Base-by-base conservation (phyloP, 768 basidiomycete species). In the Tulasnella sp. region DNA sequence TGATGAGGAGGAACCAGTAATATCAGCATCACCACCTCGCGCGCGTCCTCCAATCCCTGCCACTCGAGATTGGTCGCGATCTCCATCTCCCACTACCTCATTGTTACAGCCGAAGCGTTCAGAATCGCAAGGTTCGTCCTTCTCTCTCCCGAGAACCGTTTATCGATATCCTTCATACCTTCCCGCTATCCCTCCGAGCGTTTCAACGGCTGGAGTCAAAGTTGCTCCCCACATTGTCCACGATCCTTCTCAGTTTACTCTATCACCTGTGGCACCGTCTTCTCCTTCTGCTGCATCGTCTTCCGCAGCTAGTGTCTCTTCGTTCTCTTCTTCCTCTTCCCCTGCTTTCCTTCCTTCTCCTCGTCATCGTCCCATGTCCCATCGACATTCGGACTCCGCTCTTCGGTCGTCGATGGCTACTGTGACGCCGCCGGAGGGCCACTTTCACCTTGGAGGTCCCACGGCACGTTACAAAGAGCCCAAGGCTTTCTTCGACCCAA, bases 101-200 rank as follows among this genome's bases (percentile, higher is more conserved):
- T 52, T 34, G 9, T 21, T 23, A 30, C 43, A 41, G 26, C 58
- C 32, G 48, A 51, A 43, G 58, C 49, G 29, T 24, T 59, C 58
- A 38, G 34, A 38, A 5, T 59, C 58, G 32, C 58, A 59, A 59
- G 58, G 58, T 59, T 59, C 58, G 58, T 59, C 58, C 13, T 59
- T 59, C 47, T 59, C 47, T 47, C n/a, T 59, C 32, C 58, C 58
- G 17, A 44, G 58, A 30, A 49, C 58, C 15, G 58, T 59, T 41
- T 59, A 59, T 49, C 45, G 49, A 27, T 59, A 59, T 32, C 58
- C 58, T 43, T 51, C 58, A 19, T 29, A 23, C 21, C n/a, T 51
- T 48, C 49, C 45, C n/a, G 30, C 58, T 4, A 11, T 59, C 3
- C 47, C 50, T 21, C 45, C 58, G 21, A 44, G 29, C 34, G 15